phyloP scores from a whole-genome alignment of 2,329 filamentous ascomycete genomes.

The Beauveria pseudobassiana region DNA sequence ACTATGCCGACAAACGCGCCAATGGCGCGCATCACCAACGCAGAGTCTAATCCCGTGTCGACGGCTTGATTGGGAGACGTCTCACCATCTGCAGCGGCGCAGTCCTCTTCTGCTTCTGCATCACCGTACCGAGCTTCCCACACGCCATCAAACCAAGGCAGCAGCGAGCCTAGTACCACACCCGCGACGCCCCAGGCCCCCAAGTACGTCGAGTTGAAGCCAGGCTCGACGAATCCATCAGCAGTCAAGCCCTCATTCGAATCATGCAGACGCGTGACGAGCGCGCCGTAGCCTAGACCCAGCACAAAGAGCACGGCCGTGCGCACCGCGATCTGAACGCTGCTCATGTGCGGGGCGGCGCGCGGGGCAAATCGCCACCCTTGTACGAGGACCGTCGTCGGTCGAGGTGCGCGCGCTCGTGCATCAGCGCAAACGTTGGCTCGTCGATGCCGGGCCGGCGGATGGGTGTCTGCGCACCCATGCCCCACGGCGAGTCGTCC shows the following conservation, averaged over 20 bases:
- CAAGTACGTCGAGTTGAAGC: constrained; percentile 59
- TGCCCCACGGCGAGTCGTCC: constrained; percentile 67
- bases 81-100: constrained; percentile 22
- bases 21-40: constrained; percentile 49
- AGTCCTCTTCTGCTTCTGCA: constrained; percentile 20
- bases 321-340: constrained; percentile 49
- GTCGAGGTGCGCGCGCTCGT: constrained; percentile 28
- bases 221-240: constrained; percentile 32
- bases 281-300: constrained; percentile 73
- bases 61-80: constrained; percentile 21
- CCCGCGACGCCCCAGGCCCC: constrained; percentile 76
- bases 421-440: constrained; percentile 36
- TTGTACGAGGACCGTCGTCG: constrained; percentile 30
- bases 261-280: constrained; percentile 74
- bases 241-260: constrained; percentile 55
- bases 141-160: constrained; percentile 77
- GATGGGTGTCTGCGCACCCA: constrained; percentile 63
- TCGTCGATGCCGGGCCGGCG: constrained; percentile 37
- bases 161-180: constrained; percentile 65
- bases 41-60: constrained; percentile 61
- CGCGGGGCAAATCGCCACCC: constrained; percentile 20
- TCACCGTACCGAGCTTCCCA: constrained; percentile 52
- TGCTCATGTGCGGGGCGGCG: constrained; percentile 15
- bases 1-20: constrained; percentile 55
- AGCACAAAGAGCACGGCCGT: constrained; percentile 64